Conservation (phyloP, 768 basidiomycete genomes). For the Pseudohyphozyma bogoriensis region DNA sequence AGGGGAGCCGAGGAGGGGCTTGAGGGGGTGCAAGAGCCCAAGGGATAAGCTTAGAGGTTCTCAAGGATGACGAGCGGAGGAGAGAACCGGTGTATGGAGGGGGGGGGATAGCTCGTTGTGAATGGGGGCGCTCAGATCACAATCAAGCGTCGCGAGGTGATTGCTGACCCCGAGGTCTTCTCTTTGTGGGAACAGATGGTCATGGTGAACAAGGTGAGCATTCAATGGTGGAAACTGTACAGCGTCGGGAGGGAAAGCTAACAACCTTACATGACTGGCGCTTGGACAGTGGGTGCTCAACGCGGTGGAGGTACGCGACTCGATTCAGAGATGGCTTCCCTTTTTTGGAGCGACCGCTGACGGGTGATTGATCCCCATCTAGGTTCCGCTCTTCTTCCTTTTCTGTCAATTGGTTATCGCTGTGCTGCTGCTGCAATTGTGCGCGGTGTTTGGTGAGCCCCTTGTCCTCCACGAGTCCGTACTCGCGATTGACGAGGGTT, state of each 20-base stretch:
- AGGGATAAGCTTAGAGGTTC: too few species aligned
- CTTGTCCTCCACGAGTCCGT: background rate
- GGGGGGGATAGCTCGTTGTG: too few species aligned
- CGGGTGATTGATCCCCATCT: too few species aligned
- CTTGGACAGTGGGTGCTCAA: conserved; percentile 72
- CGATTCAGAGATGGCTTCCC: too few species aligned
- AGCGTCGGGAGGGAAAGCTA: conserved; percentile 3
- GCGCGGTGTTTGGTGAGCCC: conserved; percentile 31
- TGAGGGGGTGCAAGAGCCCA: background rate
- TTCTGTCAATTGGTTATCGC: conserved; percentile 71
- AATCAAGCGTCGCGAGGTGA: too few species aligned
- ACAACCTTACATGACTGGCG: too few species aligned
- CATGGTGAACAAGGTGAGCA: conserved; percentile 54
- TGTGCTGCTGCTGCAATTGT: conserved; percentile 57
- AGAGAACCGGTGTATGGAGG: too few species aligned
- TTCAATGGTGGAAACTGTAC: background rate
- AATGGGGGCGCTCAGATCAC: too few species aligned
- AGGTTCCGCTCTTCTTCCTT: conserved; percentile 70
- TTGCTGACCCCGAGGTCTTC: too few species aligned
- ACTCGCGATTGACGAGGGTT: too few species aligned
- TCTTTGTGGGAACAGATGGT: conserved; percentile 64
- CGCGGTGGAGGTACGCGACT: conserved; percentile 46
- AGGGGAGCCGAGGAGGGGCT: background rate
- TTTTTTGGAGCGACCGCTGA: too few species aligned
- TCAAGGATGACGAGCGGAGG: too few species aligned